Base-by-base conservation (phyloP, 1,284 basidiomycete species). In the Gymnopus androsaceus region DNA sequence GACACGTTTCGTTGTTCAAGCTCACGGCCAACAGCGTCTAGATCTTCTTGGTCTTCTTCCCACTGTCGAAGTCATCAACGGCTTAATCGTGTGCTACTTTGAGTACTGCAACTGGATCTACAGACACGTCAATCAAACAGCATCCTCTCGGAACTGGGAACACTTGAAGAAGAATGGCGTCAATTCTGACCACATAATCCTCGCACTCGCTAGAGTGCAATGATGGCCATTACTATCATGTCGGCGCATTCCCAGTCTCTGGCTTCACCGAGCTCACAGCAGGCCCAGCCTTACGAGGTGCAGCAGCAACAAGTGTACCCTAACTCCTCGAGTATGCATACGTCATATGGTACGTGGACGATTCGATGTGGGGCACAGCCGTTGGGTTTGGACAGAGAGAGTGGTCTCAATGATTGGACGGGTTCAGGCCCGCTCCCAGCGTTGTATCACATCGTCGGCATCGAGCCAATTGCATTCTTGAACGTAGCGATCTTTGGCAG, bases 61-160 rank as follows among this genome's bases (percentile, higher is more conserved):
- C 1, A 73, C 80, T 33, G 70, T 85, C 50, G 79, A 85, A 46
- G 73, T 83, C 51, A 84, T 90, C 62, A 89, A 92, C 65, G 81
- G 78, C 28, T 82, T 92, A 50, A 77, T 92, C 64, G 72, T 72
- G 50, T 87, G 84, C 69, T 92, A 92, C 70, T 91, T 91, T 63
- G 85, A 88, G 63, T 88, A 88, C 65, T 90, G 88, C 77, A 90
- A 88, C 68, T 92, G 89, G 90, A 83, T 91, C 54, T 89, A 90
- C 69, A 81, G 87, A 34, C 85, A 89, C 67, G 80, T 92, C 57
- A 85, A 90, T 68, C 78, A 84, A 54, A 55, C 70, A 2, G 72
- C 83, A 4, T 88, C 91, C 65, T 70, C 73, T 12, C 69, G 76
- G 12, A 82, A 83, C 21, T 92, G 89, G 90, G 75, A 79, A 28